Evolutionary conservation across 768 basidiomycete genomes (phyloP).

Genomic region (Sporobolomyces roseus): DNA sequence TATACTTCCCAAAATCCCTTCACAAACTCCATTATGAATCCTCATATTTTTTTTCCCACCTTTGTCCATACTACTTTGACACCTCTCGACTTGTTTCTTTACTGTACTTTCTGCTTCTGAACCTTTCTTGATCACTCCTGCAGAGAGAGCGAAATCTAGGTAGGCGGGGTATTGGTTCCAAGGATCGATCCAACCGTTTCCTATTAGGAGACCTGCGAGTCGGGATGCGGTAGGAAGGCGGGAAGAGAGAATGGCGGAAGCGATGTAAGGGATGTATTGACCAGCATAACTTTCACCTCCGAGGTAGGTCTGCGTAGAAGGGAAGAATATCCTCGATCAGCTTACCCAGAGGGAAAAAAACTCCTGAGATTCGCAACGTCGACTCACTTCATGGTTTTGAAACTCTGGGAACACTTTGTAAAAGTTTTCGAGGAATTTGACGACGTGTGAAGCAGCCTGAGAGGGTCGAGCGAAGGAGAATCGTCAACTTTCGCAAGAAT

Average conservation of each 20-base stretch:
- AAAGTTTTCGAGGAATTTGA: conserved; percentile 82
- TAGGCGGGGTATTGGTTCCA: conserved; percentile 83
- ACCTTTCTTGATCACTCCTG: conserved; percentile 69
- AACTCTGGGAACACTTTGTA: conserved; percentile 91
- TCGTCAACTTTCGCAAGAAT: conserved; percentile 65
- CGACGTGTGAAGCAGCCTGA: conserved; percentile 78
- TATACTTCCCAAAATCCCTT: conserved; percentile 55
- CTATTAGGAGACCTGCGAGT: conserved; percentile 72
- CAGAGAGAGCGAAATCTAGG: conserved; percentile 75
- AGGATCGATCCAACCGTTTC: conserved; percentile 97
- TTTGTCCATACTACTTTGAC: conserved; percentile 52
- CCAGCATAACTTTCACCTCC: conserved; percentile 96
- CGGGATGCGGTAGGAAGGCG: conserved; percentile 21
- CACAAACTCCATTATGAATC: conserved; percentile 59
- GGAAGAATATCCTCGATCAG: conserved; percentile 47
- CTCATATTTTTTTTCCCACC: conserved; percentile 47
- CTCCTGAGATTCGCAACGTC: too few species aligned
- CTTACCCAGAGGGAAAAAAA: too few species aligned
- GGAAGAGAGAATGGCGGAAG: conserved; percentile 51
- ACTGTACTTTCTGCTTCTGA: conserved; percentile 64
- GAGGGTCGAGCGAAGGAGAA: conserved; percentile 83
- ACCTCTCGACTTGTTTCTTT: conserved; percentile 60
- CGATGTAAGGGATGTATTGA: conserved; percentile 95
- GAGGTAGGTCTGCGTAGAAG: conserved; percentile 71
- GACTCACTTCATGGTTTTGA: conserved; percentile 69